Evolutionary conservation across 148 eudicot genomes (phyloP).

Genomic region (Gaultheria prostrata): DNA sequence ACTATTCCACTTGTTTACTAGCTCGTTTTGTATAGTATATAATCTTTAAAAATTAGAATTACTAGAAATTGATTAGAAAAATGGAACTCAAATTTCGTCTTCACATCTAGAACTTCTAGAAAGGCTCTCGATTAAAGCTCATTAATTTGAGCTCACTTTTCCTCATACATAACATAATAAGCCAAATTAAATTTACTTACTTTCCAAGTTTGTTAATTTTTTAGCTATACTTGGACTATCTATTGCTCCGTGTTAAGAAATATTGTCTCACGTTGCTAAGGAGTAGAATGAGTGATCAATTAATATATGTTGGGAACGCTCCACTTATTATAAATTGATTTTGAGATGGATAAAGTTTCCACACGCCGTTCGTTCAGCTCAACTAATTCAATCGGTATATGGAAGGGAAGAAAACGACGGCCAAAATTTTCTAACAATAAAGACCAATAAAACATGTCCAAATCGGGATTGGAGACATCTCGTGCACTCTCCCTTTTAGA

Average conservation of each 20-base stretch:
- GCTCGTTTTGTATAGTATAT: too few species aligned
- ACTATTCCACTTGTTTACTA: not conserved
- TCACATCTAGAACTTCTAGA: too few species aligned
- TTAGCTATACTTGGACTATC: not conserved
- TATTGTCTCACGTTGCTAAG: too few species aligned
- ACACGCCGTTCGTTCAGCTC: not conserved
- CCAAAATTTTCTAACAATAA: not conserved
- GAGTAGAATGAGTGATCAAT: too few species aligned
- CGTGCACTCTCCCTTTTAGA: not conserved
- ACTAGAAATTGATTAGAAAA: not conserved
- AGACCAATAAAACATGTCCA: not conserved
- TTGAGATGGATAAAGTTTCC: too few species aligned
- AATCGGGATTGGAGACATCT: not conserved
- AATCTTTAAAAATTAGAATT: not conserved
- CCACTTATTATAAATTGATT: too few species aligned
- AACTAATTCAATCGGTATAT: not conserved
- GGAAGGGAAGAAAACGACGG: slow-evolving; percentile 10
- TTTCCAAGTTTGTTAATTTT: not conserved
- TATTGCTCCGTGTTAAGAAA: too few species aligned
- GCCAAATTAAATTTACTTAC: not conserved
- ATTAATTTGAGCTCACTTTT: not conserved
- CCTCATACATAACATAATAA: not conserved
- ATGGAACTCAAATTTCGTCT: too few species aligned
- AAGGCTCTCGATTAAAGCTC: not conserved
- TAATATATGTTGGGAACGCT: too few species aligned